Evolutionary conservation across 1,139 yeast genomes (phyloP), one percentile per base, ranked within the genome.

Genomic region (Diutina neorugosa): DNA sequence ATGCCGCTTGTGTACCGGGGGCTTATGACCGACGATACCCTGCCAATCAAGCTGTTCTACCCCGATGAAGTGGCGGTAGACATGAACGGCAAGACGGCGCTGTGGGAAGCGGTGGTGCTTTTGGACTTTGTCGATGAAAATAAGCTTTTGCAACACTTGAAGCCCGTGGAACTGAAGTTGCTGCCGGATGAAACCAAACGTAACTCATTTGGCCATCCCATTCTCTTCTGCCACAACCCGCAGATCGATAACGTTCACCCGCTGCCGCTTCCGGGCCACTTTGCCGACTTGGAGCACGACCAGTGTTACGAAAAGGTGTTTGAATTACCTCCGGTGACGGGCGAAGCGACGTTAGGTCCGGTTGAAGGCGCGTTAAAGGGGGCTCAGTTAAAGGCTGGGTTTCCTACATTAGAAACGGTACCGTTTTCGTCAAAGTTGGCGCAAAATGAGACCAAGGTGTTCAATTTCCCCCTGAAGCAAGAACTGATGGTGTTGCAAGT

Each of bases 21-120:
- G 1, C 71, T 94, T 60, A 91, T 91, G 98, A 80, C 83, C 12
- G 81, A 84, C 43, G 80, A 84, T 0, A 80, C 81, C 52, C 87
- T 96, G 55, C 95, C 86, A 54, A 89, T 91, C 58, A 83, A 88
- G 58, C 97, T 91, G 63, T 91, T 90, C 61, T 91, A 91, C 63
- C 98, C 98, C 0, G 88, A 80, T 57, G 86, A 88, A 41, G 91
- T 91, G 67, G 80, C 85, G 53, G 86, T 91, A 58, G 98, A 91
- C 68, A 88, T 90, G 96, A 90, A 91, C 64, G 98, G 98, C 27
- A 88, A 88, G 59, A 89, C 86, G 60, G 86, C 86, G 89, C 77
- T 94, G 52, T 91, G 98, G 98, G 95, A 89, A 65, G 97, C 96
- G 53, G 86, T 91, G 61, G 94, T 96, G 0, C 69, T 91, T 51